Percentiles rank a stretch among this genome's conserved stretches.
phyloP scores from a whole-genome alignment of 2,329 filamentous ascomycete genomes.

The Fusarium caatingaense region DNA sequence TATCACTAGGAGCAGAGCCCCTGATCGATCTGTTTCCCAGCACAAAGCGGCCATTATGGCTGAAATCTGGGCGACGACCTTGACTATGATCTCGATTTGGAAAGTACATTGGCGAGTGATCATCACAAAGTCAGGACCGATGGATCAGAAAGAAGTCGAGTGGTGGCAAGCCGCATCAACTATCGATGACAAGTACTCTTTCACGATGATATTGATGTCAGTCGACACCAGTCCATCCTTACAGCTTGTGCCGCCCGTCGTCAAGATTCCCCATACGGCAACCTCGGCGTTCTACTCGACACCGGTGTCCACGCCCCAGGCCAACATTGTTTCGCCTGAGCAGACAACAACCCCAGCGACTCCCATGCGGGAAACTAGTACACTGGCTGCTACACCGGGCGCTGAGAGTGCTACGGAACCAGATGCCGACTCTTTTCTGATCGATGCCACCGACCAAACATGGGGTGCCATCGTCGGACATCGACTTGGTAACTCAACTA shows the following conservation, averaged over 20 bases:
- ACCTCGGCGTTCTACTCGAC: constrained; percentile 66
- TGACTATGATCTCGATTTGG: constrained; percentile 76
- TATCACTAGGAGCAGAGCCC: constrained; percentile 67
- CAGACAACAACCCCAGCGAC: constrained; percentile 64
- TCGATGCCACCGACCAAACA: constrained; percentile 79
- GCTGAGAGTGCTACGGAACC: constrained; percentile 57
- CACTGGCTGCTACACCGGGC: constrained; percentile 60
- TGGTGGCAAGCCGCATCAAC: constrained; percentile 67
- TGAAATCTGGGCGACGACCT: constrained; percentile 83
- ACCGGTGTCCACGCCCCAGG: constrained; percentile 75
- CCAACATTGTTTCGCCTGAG: constrained; percentile 70
- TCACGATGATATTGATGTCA: constrained; percentile 70
- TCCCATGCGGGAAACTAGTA: constrained; percentile 55
- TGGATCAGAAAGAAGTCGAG: constrained; percentile 74
- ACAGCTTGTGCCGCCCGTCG: constrained; percentile 68
- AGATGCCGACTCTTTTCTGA: constrained; percentile 70
- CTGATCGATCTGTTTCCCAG: constrained; percentile 61
- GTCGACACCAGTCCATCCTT: constrained; percentile 74
- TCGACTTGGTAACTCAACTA: constrained; percentile 69
- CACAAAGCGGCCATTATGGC: constrained; percentile 67
- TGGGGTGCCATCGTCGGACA: constrained; percentile 80
- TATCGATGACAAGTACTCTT: constrained; percentile 61
- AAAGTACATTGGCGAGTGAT: constrained; percentile 83
- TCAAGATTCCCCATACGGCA: constrained; percentile 60
- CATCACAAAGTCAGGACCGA: constrained; percentile 76